Conservation (phyloP, 139 green algal genomes). For the Astrephomene gubernaculifera region DNA sequence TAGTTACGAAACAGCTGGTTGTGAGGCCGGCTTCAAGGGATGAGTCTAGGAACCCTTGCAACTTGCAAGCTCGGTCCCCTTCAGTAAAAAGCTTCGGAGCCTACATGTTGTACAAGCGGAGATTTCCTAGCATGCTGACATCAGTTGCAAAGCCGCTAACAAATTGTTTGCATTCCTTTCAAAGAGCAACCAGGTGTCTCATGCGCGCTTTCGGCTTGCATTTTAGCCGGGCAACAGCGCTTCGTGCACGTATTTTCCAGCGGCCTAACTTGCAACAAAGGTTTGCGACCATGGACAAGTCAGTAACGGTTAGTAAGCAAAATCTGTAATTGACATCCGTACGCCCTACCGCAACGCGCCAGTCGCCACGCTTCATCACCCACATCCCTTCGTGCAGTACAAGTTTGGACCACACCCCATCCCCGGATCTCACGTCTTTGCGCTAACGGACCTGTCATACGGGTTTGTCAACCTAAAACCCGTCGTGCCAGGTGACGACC, state of each 20-base stretch:
- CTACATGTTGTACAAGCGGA: no score
- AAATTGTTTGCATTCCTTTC: no score
- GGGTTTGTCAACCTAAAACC: slow-evolving; percentile 98
- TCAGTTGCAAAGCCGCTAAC: no score
- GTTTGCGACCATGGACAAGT: slow-evolving; percentile 9
- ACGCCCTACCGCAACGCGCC: not conserved
- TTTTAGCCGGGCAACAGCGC: not conserved
- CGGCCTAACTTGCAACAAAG: not conserved
- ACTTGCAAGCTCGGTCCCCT: no score
- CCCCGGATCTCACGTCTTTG: slow-evolving; percentile 81
- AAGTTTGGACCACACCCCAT: slow-evolving; percentile 84
- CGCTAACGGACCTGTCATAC: slow-evolving; percentile 70
- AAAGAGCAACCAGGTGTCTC: not conserved
- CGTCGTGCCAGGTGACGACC: slow-evolving; percentile 82
- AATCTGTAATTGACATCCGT: not conserved
- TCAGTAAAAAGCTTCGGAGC: no score
- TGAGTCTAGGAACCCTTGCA: no score
- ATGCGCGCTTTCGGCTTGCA: slow-evolving; percentile 5
- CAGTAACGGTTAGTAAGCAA: not conserved
- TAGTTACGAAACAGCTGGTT: no score
- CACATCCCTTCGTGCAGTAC: slow-evolving; percentile 46
- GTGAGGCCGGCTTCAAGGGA: no score
- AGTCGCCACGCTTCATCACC: not conserved
- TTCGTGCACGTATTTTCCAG: not conserved
- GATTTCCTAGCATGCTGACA: no score